A percentile compares a stretch with the other conserved stretches of the same genome.
phyloP scores from a whole-genome alignment of 2,329 filamentous ascomycete genomes.

The Aureobasidium sp. region DNA sequence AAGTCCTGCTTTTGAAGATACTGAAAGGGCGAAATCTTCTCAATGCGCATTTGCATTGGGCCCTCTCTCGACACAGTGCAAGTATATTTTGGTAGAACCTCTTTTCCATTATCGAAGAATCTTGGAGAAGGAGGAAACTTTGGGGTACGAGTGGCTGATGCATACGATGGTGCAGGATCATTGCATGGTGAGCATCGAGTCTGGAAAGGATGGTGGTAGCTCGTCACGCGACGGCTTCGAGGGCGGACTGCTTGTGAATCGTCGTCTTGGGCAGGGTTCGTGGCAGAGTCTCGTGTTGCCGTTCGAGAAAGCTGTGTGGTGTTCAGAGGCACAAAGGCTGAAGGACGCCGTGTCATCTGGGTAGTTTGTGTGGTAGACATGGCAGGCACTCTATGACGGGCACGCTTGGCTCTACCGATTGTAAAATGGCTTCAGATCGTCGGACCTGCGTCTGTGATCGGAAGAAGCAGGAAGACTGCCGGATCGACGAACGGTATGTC shows the following conservation, averaged over 20 bases:
- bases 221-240: slow-evolving; percentile 14
- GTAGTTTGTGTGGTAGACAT: neutral
- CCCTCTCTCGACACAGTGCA: slow-evolving; percentile 25
- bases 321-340: neutral
- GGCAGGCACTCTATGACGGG: neutral
- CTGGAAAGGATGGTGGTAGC: slow-evolving; percentile 28
- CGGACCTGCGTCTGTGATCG: neutral
- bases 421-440: neutral
- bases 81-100: slow-evolving; percentile 24
- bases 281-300: neutral
- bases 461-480: neutral
- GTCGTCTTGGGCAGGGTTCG: neutral
- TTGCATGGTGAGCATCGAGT: slow-evolving; percentile 21
- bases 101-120: slow-evolving; percentile 16
- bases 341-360: neutral
- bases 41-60: slow-evolving; percentile 24
- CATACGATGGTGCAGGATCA: slow-evolving; percentile 27
- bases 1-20: slow-evolving; percentile 23
- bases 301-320: neutral
- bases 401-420: neutral
- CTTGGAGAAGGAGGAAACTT: slow-evolving; percentile 13
- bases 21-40: slow-evolving; percentile 25
- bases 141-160: slow-evolving; percentile 16
- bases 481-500: neutral
- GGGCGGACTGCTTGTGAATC: neutral